Evolutionary conservation across 139 green algal species (phyloP), one percentile per base, ranked within the genome.

Genomic region (Chlorella sp.): DNA sequence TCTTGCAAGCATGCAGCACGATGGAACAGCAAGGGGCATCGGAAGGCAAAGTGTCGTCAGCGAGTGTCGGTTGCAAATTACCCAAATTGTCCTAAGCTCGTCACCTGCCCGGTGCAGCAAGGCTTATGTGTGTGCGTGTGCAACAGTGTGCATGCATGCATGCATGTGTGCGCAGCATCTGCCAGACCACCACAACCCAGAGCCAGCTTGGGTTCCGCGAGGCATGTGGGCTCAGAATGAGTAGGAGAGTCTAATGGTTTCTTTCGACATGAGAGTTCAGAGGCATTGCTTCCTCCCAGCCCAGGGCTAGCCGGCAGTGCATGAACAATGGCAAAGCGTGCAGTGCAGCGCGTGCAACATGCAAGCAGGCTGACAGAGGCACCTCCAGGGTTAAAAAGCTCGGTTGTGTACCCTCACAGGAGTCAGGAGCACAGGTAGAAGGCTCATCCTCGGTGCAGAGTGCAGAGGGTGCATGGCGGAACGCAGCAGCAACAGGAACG

Each of bases 41-140:
- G 56, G 81, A 73, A 85, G 81, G 81, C 68, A 79, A 81, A 24
- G 76, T 88, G 48, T 90, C 87, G 90, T 67, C 44, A 73, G 88
- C 34, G 54, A 65, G 81, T 32, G 58, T 90, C 77, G 40, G 87
- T 91, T 85, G 85, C 87, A 90, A 90, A 90, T 90, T 90, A 90
- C 87, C 85, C 85, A 91, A 89, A 60, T 70, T 54, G 54, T 40
- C 36, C 40, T 80, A 41, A 72, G 44, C 24, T 83, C 80, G 84
- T 85, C 86, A 87, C 44, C 34, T 81, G 73, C 81, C 76, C 56
- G n/a, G 74, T 62, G 46, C 3, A 60, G 65, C 34, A 73, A 44
- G 4, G 67, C 34, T 13, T 32, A 73, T 9, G 34, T 32, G 67
- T 14, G 3, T 60, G 67, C 36, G 34, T 73, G 67, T 70, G 65